phyloP scores from a whole-genome alignment of 2,329 filamentous ascomycete genomes.

The Trichoderma pleuroti region DNA sequence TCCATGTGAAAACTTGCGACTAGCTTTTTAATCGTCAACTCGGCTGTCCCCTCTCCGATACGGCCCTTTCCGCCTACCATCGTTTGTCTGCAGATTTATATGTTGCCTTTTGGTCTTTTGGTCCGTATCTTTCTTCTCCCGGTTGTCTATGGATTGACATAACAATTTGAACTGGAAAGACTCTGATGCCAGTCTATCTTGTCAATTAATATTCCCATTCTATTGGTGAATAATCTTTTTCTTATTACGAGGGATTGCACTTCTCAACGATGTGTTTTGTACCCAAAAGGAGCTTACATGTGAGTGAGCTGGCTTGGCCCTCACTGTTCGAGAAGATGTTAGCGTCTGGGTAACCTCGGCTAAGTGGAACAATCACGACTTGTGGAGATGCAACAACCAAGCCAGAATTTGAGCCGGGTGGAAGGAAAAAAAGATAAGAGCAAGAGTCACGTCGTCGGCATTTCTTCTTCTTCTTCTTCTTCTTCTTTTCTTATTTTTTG shows the following conservation, averaged over 20 bases:
- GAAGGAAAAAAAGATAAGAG: not conserved
- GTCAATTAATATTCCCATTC: accelerated
- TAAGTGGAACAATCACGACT: conserved; percentile 8
- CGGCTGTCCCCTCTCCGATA: not conserved
- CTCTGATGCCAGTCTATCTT: too few species aligned
- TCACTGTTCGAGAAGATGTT: not conserved
- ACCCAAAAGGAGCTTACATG: not conserved
- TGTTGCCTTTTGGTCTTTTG: not conserved
- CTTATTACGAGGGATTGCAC: too few species aligned
- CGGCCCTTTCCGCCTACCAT: not conserved
- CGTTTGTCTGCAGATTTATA: not conserved
- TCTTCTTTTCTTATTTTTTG: not conserved
- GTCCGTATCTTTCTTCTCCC: not conserved
- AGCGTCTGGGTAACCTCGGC: conserved; percentile 19
- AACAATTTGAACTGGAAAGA: too few species aligned
- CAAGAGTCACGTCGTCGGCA: not conserved
- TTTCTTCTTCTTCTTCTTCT: not conserved
- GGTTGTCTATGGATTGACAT: not conserved
- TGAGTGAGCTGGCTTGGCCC: not conserved
- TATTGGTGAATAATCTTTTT: too few species aligned
- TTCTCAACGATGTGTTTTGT: not conserved
- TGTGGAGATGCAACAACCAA: conserved; percentile 18
- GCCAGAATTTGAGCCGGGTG: not conserved
- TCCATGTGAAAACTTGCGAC: not conserved
- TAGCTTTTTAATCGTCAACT: not conserved